Evolutionary conservation across 441 rosid genomes (phyloP).

Genomic region (Adansonia grandidieri): DNA sequence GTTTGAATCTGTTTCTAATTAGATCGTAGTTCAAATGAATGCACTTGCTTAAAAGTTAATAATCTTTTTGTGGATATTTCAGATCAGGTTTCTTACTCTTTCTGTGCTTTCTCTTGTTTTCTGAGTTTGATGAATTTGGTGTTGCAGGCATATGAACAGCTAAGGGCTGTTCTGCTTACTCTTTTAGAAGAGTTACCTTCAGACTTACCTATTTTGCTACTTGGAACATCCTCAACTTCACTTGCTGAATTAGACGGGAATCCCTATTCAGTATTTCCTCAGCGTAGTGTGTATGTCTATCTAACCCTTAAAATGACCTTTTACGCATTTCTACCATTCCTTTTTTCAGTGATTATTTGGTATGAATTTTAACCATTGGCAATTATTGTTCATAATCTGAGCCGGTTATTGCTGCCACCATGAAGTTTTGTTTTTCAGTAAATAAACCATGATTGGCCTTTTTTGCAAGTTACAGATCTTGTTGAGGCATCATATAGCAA

Average conservation of each 20-base stretch:
- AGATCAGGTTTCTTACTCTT: conserved; percentile 25
- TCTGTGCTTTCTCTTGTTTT: conserved; percentile 21
- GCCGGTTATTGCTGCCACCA: background rate
- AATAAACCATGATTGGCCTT: background rate
- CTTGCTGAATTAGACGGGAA: conserved; percentile 58
- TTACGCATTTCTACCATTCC: background rate
- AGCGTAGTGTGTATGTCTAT: conserved; percentile 71
- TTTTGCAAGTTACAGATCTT: conserved; percentile 4
- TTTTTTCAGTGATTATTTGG: background rate
- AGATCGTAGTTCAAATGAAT: background rate
- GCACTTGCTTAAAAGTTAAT: background rate
- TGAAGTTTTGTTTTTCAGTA: background rate
- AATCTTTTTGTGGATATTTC: background rate
- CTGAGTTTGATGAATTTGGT: conserved; percentile 34
- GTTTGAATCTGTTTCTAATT: conserved; percentile 24
- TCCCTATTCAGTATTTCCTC: conserved; percentile 62
- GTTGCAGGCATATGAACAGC: conserved; percentile 94
- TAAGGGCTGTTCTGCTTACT: conserved; percentile 87
- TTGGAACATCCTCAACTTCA: conserved; percentile 70
- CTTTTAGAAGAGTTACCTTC: conserved; percentile 94
- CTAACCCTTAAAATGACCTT: conserved; percentile 19
- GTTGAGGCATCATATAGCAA: conserved; percentile 3
- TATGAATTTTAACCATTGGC: conserved; percentile 17
- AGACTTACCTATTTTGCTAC: conserved; percentile 78
- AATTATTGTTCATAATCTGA: background rate